Conservation (phyloP, 116 monocot species). For the Iris pallida region DNA sequence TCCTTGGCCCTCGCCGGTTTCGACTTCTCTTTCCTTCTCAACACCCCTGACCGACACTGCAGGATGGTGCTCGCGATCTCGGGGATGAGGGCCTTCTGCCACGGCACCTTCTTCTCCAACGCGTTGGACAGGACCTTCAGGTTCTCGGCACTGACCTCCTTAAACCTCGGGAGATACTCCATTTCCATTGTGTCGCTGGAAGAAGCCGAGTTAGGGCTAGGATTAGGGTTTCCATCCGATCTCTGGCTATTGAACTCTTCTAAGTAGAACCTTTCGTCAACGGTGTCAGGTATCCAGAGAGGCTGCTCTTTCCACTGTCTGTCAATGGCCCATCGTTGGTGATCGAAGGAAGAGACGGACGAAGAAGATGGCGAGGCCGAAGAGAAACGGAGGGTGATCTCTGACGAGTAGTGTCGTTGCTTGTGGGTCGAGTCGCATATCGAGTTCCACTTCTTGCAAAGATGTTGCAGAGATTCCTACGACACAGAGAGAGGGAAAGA, state of each 20-base stretch:
- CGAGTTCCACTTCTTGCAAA: constrained; percentile 40
- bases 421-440: constrained; percentile 22
- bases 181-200: constrained; percentile 51
- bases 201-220: constrained; percentile 39
- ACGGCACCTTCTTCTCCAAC: constrained; percentile 53
- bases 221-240: constrained; percentile 12
- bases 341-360: constrained; percentile 21
- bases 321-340: constrained; percentile 8
- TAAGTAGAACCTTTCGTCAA: constrained; percentile 6
- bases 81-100: constrained; percentile 54
- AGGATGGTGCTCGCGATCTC: constrained; percentile 78
- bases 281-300: not conserved
- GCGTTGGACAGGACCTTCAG: constrained; percentile 60
- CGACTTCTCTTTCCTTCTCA: constrained; percentile 37
- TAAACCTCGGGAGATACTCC: constrained; percentile 46
- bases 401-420: constrained; percentile 19
- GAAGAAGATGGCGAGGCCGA: constrained; percentile 43
- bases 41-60: constrained; percentile 77
- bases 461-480: constrained; percentile 33
- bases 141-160: constrained; percentile 81
- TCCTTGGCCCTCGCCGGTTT: constrained; percentile 26
- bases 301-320: not conserved
- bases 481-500: not conserved
- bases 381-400: constrained; percentile 42
- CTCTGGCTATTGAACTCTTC: not conserved